Conservation (phyloP, 345 rosid species). For the Triadica sebifera region DNA sequence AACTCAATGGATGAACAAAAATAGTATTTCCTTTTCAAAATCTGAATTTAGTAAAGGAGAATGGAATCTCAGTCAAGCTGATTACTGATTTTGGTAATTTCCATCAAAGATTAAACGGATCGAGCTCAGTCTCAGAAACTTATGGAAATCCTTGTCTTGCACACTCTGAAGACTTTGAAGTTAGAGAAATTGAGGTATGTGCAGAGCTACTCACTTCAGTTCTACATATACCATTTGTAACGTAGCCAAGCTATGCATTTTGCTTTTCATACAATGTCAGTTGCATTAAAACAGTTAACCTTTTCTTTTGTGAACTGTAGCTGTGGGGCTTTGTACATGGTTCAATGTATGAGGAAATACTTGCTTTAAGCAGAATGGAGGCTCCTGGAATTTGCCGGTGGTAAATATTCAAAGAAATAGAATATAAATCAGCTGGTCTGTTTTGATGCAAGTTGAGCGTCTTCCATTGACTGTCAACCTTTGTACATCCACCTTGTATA, state of each 20-base stretch:
- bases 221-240: not conserved
- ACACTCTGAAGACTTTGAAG: slow-evolving; percentile 72
- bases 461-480: not conserved
- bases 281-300: not conserved
- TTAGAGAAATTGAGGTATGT: slow-evolving; percentile 86
- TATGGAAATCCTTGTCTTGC: slow-evolving; percentile 93
- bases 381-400: slow-evolving; percentile 82
- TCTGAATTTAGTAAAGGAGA: not conserved
- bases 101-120: slow-evolving; percentile 63
- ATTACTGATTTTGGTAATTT: slow-evolving; percentile 9
- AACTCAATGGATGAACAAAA: too few species aligned
- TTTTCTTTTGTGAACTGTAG: slow-evolving; percentile 36
- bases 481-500: slow-evolving; percentile 26
- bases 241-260: not conserved
- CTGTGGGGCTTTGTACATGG: slow-evolving; percentile 90
- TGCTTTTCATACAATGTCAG: not conserved
- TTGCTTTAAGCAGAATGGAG: slow-evolving; percentile 58
- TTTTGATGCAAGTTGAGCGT: not conserved
- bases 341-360: slow-evolving; percentile 80
- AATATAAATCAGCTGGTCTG: slow-evolving; percentile 1
- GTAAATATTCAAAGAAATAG: slow-evolving; percentile 25
- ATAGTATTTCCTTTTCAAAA: not conserved
- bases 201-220: not conserved
- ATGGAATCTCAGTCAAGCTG: not conserved
- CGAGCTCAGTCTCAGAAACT: slow-evolving; percentile 90